Base-by-base conservation (phyloP, 2,329 filamentous ascomycete species). In the Neophaeococcomyces aloes region DNA sequence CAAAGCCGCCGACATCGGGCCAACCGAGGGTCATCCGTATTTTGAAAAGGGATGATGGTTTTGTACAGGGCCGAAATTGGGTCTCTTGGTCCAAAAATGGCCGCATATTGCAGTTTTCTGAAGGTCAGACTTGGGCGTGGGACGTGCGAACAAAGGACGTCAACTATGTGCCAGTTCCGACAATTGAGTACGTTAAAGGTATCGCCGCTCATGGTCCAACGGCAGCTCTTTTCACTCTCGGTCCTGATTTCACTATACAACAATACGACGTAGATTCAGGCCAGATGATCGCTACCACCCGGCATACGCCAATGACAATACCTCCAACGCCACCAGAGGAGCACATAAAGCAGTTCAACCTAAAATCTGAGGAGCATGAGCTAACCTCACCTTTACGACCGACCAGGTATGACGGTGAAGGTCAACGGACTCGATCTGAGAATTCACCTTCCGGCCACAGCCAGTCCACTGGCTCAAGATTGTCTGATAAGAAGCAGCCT, bases 81-180 rank as follows among this genome's bases (percentile, higher is more conserved):
- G 88, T 95, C 71, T 83, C 80, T 15, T 98, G 91, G 91, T 96
- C 91, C 0, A 96, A 95, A 66, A 96, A 94, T 67, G 91, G 91
- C 30, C 83, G 88, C 53, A 87, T 98, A 52, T 79, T 98, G 51
- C 91, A 98, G 64, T 88, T 80, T 63, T 83, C 85, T 4, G 86
- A 95, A 64, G 87, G 88, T 44, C 84, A 94, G 71, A 94, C 88
- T 29, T 80, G 85, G 56, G 83, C 87, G 46, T 98, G 91, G 89
- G 91, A 98, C 70, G 91, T 98, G 34, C 78, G 88, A 51, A 98
- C 91, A n/a, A 96, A 96, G 61, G 82, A 94, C 59, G 87, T 98
- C 54, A 88, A 86, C 2, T 93, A 80, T 63, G 88, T 95, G 57
- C 75, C 77, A 46, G 84, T 96, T 45, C 87, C 88, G 4, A 95